phyloP scores from a whole-genome alignment of 495 filamentous ascomycete genomes.

The Penicillium paxilli region DNA sequence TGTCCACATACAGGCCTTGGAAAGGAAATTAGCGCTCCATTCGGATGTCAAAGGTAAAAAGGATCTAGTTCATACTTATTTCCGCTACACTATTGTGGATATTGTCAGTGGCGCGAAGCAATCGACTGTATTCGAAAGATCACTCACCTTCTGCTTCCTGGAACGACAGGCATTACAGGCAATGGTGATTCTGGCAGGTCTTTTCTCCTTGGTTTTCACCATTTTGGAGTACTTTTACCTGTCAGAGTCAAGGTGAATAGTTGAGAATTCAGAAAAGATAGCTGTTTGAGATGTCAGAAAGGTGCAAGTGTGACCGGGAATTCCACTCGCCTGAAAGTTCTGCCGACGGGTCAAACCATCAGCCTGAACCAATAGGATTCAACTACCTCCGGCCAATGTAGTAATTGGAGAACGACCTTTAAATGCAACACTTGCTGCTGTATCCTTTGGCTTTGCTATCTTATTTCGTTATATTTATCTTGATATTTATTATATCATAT shows the following conservation, averaged over 20 bases:
- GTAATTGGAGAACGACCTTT: too few relatives aligned
- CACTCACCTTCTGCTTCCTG: constrained; percentile 39
- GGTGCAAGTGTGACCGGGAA: constrained; percentile 1
- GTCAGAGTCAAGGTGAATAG: too few relatives aligned
- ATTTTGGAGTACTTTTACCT: too few relatives aligned
- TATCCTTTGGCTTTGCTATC: neutral
- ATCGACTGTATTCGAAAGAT: neutral
- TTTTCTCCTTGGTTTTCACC: constrained; percentile 16
- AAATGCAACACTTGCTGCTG: too few relatives aligned
- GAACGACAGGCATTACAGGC: constrained; percentile 41
- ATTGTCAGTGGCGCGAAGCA: neutral
- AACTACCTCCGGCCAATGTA: too few relatives aligned
- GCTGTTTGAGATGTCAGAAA: neutral
- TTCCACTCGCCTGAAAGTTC: constrained; percentile 28
- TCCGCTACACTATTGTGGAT: constrained; percentile 33
- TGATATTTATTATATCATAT: neutral
- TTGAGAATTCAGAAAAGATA: neutral
- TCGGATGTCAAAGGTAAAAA: too few relatives aligned
- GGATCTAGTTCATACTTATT: constrained; percentile 26
- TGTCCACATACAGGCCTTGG: constrained; percentile 37
- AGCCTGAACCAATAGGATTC: constrained; percentile 2
- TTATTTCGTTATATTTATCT: neutral
- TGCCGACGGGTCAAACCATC: constrained; percentile 19
- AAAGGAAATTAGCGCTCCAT: neutral
- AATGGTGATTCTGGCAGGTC: constrained; percentile 31